phyloP scores from a whole-genome alignment of 768 basidiomycete species.

The Podaxis rugospora region DNA sequence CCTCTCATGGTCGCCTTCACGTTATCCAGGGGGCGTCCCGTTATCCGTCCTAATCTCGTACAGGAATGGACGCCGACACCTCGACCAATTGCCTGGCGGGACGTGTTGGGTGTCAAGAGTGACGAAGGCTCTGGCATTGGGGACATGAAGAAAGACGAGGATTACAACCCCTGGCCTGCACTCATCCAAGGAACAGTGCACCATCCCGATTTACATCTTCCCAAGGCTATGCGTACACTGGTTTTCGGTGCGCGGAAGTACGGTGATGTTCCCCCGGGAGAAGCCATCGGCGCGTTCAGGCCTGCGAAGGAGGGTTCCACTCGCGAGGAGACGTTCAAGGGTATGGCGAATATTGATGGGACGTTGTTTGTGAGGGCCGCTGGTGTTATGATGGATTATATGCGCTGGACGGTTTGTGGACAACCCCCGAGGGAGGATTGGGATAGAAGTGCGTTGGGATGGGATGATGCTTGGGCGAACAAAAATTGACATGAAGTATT shows the following conservation, averaged over 20 bases:
- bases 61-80: slow-evolving; percentile 43
- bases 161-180: slow-evolving; percentile 49
- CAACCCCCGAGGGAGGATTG: slow-evolving; percentile 40
- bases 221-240: slow-evolving; percentile 47
- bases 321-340: slow-evolving; percentile 39
- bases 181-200: slow-evolving; percentile 42
- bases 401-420: slow-evolving; percentile 54
- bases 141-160: slow-evolving; percentile 27
- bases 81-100: slow-evolving; percentile 27
- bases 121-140: slow-evolving; percentile 25
- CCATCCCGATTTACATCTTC: slow-evolving; percentile 47
- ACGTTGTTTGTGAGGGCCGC: slow-evolving; percentile 55
- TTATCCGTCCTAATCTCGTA: slow-evolving; percentile 40
- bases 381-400: slow-evolving; percentile 47
- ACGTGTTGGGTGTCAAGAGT: slow-evolving; percentile 8
- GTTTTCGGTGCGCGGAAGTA: slow-evolving; percentile 44
- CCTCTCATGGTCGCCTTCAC: slow-evolving; percentile 29
- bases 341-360: slow-evolving; percentile 44
- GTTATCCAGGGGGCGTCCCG: slow-evolving; percentile 46
- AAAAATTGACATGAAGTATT: slow-evolving; percentile 20
- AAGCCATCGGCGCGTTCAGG: slow-evolving; percentile 38
- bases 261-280: slow-evolving; percentile 35
- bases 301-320: slow-evolving; percentile 13
- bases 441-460: slow-evolving; percentile 56
- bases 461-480: slow-evolving; percentile 54